Percentiles rank a stretch among this genome's conserved stretches.
These are phyloP conservation scores for Aureobasidium sp. DNA, from an alignment of 2,329 filamentous ascomycete genomes.

Conservation along the genomic window DNA sequence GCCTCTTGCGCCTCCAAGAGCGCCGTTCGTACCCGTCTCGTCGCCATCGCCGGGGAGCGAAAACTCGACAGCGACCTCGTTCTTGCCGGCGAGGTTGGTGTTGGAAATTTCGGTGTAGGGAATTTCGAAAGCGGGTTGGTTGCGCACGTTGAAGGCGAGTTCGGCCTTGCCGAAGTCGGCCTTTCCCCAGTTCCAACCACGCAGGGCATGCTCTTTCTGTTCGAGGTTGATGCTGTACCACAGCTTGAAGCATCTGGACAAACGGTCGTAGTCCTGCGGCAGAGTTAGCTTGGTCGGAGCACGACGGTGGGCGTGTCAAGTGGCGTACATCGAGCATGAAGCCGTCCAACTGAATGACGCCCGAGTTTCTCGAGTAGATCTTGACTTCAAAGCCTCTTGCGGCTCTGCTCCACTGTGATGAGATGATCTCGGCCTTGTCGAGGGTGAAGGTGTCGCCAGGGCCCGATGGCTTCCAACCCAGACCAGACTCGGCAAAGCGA, in stretches of 20 bases:
- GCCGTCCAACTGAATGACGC: slow-evolving; percentile 87
- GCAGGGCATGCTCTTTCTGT: slow-evolving; percentile 84
- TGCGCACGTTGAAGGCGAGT: slow-evolving; percentile 93
- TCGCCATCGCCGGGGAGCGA: slow-evolving; percentile 65
- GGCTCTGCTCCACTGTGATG: slow-evolving; percentile 90
- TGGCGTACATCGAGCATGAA: slow-evolving; percentile 71
- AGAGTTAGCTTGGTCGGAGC: slow-evolving; percentile 14
- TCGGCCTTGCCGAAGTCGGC: slow-evolving; percentile 94
- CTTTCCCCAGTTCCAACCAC: slow-evolving; percentile 99
- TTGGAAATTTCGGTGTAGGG: slow-evolving; percentile 97
- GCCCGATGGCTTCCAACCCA: slow-evolving; percentile 87
- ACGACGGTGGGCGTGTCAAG: neutral
- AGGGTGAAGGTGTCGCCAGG: slow-evolving; percentile 92
- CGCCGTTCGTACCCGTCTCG: slow-evolving; percentile 65
- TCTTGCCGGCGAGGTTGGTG: slow-evolving; percentile 94
- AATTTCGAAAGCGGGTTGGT: slow-evolving; percentile 91
- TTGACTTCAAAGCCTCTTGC: slow-evolving; percentile 91
- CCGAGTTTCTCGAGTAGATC: slow-evolving; percentile 75
- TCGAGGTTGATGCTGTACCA: slow-evolving; percentile 96
- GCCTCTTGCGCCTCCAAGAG: slow-evolving; percentile 63
- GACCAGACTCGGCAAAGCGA: slow-evolving; percentile 85
- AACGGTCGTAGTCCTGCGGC: slow-evolving; percentile 74
- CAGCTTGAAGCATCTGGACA: slow-evolving; percentile 90
- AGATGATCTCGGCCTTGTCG: slow-evolving; percentile 75
- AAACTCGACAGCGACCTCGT: slow-evolving; percentile 95